Evolutionary conservation across 352 stramenopile species (phyloP).

Genomic region (Phytophthora megakarya): DNA sequence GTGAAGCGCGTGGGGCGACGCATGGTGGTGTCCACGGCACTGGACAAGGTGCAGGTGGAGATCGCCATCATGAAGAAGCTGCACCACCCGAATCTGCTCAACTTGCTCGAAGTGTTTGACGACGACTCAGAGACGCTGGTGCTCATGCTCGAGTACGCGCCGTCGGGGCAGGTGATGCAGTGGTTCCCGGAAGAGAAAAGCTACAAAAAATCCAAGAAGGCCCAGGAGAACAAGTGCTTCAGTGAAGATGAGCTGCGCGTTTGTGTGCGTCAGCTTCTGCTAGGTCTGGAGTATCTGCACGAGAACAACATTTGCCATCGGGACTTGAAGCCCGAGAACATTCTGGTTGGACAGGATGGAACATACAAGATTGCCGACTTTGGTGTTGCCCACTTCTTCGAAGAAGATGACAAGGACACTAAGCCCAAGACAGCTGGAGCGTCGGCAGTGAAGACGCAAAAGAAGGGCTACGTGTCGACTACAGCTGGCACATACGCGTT

Average conservation of each 20-base stretch:
- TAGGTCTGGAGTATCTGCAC: slow-evolving; percentile 85
- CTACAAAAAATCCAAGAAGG: slow-evolving; percentile 50
- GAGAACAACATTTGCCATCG: slow-evolving; percentile 88
- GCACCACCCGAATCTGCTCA: slow-evolving; percentile 74
- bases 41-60: slow-evolving; percentile 88
- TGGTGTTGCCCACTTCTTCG: slow-evolving; percentile 84
- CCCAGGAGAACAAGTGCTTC: slow-evolving; percentile 40
- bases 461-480: slow-evolving; percentile 77
- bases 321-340: slow-evolving; percentile 88
- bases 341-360: slow-evolving; percentile 67
- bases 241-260: slow-evolving; percentile 57
- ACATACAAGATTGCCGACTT: slow-evolving; percentile 88
- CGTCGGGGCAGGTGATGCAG: slow-evolving; percentile 83
- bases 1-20: slow-evolving; percentile 78
- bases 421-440: slow-evolving; percentile 24
- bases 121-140: slow-evolving; percentile 84
- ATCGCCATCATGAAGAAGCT: slow-evolving; percentile 93
- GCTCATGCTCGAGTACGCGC: slow-evolving; percentile 86
- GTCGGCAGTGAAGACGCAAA: slow-evolving; percentile 34
- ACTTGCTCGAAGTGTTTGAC: slow-evolving; percentile 84
- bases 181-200: slow-evolving; percentile 64
- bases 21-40: slow-evolving; percentile 86
- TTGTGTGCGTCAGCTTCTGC: slow-evolving; percentile 74
- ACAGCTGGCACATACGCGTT: slow-evolving; percentile 87
- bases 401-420: slow-evolving; percentile 49